Percentiles rank a stretch among this genome's conserved stretches.
These are phyloP conservation scores for Entomophthora muscae DNA, from an alignment of 371 early-diverging fungal genomes.

Conservation along the genomic window DNA sequence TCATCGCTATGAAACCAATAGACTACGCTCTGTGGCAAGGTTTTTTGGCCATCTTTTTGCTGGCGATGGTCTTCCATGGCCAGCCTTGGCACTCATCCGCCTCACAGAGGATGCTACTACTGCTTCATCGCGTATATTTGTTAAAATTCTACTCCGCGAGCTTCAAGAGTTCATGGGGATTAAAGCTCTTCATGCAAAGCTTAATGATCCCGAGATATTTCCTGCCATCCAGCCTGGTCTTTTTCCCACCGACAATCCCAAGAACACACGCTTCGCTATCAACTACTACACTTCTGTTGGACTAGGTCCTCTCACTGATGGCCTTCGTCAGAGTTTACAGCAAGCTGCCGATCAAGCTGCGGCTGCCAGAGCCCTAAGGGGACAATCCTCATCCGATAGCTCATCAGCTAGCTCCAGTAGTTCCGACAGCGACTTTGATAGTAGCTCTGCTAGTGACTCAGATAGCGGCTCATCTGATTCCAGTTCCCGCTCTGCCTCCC, in stretches of 20 bases:
- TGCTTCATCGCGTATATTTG: conserved; percentile 88
- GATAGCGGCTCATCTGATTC: no score
- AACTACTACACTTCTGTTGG: conserved; percentile 94
- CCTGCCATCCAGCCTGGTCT: conserved; percentile 50
- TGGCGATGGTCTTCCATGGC: conserved; percentile 74
- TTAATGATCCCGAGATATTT: conserved; percentile 38
- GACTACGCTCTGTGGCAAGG: conserved; percentile 80
- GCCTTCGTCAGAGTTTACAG: conserved; percentile 71
- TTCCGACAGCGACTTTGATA: no score
- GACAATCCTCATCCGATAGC: no score
- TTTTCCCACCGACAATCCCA: no score
- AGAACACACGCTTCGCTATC: conserved; percentile 86
- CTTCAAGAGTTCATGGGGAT: conserved; percentile 67
- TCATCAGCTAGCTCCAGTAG: no score
- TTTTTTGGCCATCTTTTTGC: conserved; percentile 79
- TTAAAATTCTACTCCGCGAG: conserved; percentile 88
- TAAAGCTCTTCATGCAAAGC: conserved; percentile 49
- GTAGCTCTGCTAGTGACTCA: no score
- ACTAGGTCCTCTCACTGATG: conserved; percentile 85
- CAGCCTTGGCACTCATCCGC: conserved; percentile 53
- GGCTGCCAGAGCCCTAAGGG: background rate
- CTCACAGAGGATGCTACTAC: conserved; percentile 88
- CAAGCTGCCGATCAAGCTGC: no score
- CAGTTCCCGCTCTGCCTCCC: no score
- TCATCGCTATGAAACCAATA: conserved; percentile 86